These are phyloP conservation scores for Grosmannia serpens DNA, from an alignment of 2,329 filamentous ascomycete genomes.

Conservation along the genomic window DNA sequence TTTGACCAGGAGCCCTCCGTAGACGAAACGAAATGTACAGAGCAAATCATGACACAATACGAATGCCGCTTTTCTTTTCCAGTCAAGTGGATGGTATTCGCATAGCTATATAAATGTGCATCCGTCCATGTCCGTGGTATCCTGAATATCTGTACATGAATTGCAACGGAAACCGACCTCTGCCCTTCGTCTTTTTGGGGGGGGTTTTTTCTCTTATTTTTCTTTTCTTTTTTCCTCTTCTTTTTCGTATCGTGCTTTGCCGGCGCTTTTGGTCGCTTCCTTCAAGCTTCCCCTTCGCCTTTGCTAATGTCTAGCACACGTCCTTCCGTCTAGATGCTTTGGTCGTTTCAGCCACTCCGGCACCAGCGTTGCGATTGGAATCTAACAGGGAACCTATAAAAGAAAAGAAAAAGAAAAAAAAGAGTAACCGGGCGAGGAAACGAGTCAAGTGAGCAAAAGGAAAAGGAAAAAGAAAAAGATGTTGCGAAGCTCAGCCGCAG, in stretches of 20 bases:
- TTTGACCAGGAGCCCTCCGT: too few species aligned
- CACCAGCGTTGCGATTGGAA: background rate
- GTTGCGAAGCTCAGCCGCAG: background rate
- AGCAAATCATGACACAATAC: too few species aligned
- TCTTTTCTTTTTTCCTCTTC: background rate
- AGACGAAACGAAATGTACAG: too few species aligned
- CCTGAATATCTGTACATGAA: conserved; percentile 1
- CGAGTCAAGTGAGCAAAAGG: background rate
- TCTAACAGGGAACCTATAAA: background rate
- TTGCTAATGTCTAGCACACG: background rate
- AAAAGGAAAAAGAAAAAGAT: background rate
- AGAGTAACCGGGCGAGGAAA: background rate
- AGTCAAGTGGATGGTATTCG: background rate
- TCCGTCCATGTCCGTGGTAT: background rate
- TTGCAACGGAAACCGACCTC: background rate
- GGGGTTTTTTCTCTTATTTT: background rate
- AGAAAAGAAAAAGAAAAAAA: background rate
- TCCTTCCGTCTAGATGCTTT: background rate
- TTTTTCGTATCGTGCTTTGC: background rate
- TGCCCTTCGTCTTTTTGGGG: background rate
- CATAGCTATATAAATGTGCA: background rate
- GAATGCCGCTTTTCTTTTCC: background rate
- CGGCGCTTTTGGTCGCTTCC: background rate
- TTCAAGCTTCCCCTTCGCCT: background rate
- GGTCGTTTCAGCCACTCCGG: background rate